Base-by-base conservation (phyloP, 2,329 filamentous ascomycete species). In the Blastomyces percursus region DNA sequence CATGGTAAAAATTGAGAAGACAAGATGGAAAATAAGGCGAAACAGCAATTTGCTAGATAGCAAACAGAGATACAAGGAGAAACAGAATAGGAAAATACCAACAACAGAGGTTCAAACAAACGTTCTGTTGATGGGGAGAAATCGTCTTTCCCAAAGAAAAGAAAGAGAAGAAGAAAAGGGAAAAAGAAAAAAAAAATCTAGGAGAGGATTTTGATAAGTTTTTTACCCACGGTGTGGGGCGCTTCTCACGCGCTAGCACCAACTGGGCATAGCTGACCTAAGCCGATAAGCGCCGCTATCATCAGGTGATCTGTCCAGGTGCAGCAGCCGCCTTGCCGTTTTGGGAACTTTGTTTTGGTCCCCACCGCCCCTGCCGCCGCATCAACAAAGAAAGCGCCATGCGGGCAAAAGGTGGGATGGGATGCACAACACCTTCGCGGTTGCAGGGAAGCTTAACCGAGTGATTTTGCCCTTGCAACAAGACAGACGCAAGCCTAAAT, bases 51-150 rank as follows among this genome's bases (percentile, higher is more conserved):
- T 66, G 67, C 62, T 61, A 54, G 48, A 67, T 66, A 66, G 58
- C 64, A 70, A 68, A 69, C 59, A 52, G 61, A 57, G 56, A 57
- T 63, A 68, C 66, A 66, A 65, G 60, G 44, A 64, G 66, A 65
- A 59, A 63, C 61, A 66, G 66, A 68, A 50, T 50, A 27, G 67
- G 67, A 66, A 38, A 68, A 72, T 71, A 73, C 72, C 77, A 78
- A 75, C 79, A 77, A 78, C 75, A 75, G 72, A 74, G 68, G 24
- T 58, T 50, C 61, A 71, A 70, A 67, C 69, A 77, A 76, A 76
- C 73, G 75, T 76, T 75, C 74, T 78, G 78, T 78, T 81, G 81
- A 82, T 81, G 83, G 82, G 82, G 80, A 80, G 81, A 82, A 81
- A 78, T 77, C 73, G 74, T 75, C 79, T 81, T 81, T 79, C 79